Conservation (phyloP, 1,284 basidiomycete species). For the Fomitopsis palustris region DNA sequence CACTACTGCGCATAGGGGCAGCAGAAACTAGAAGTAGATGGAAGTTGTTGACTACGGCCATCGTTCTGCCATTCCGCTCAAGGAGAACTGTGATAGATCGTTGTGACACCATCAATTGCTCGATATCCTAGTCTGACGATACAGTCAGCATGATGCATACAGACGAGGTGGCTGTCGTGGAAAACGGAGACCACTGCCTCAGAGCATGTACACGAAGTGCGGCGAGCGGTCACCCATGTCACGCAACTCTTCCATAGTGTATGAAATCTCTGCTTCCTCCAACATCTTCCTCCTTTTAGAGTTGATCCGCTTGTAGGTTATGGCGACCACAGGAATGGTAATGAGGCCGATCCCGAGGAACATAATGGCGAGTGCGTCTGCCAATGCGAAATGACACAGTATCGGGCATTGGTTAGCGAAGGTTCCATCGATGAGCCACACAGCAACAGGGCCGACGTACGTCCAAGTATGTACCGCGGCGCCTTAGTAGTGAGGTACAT, state of each 20-base stretch:
- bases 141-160: too few relatives aligned
- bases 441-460: slow-evolving; percentile 31
- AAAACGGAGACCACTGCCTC: too few relatives aligned
- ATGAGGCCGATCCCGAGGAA: slow-evolving; percentile 41
- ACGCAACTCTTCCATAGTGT: slow-evolving; percentile 34
- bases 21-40: too few relatives aligned
- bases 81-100: too few relatives aligned
- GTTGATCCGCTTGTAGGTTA: slow-evolving; percentile 56
- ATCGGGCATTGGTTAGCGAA: neutral
- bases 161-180: neutral
- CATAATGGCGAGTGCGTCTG: slow-evolving; percentile 50
- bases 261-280: slow-evolving; percentile 11
- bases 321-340: slow-evolving; percentile 42
- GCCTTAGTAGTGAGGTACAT: slow-evolving; percentile 55
- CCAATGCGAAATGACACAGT: slow-evolving; percentile 32
- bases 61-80: too few relatives aligned
- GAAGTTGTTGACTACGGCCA: too few relatives aligned
- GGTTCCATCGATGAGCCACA: neutral
- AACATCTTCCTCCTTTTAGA: slow-evolving; percentile 24
- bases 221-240: slow-evolving; percentile 60
- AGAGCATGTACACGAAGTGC: slow-evolving; percentile 61
- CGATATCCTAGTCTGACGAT: too few relatives aligned
- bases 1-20: too few relatives aligned
- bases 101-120: too few relatives aligned
- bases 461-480: slow-evolving; percentile 58